phyloP scores from a whole-genome alignment of 1,139 yeast species.

The Sugiyamaella xylanicola region DNA sequence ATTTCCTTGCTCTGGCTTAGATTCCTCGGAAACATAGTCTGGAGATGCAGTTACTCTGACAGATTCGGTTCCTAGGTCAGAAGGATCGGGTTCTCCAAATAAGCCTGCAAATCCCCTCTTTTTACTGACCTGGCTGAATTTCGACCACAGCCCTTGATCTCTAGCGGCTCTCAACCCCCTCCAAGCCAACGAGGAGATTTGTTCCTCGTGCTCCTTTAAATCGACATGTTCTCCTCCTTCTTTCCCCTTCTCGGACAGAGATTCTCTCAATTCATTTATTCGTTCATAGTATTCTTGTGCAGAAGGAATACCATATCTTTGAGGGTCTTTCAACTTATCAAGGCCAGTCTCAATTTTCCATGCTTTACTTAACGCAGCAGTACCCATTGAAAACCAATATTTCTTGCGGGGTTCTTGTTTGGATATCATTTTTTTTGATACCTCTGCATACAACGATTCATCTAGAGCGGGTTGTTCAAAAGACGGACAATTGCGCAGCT shows the following conservation, averaged over 20 bases:
- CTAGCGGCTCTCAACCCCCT: constrained; percentile 42
- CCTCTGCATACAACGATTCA: constrained; percentile 19
- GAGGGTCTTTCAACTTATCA: constrained; percentile 27
- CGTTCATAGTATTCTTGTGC: constrained; percentile 31
- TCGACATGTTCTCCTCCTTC: constrained; percentile 19
- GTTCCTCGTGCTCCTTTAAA: constrained; percentile 15
- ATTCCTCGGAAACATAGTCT: neutral
- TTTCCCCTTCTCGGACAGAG: too few relatives aligned
- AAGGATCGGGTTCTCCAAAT: constrained; percentile 25
- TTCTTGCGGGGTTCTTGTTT: constrained; percentile 33
- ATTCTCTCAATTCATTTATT: constrained; percentile 19
- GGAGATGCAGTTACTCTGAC: neutral
- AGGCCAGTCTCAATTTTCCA: constrained; percentile 40
- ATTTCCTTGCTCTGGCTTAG: too few relatives aligned
- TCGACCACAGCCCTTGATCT: constrained; percentile 38
- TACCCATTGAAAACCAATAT: constrained; percentile 42
- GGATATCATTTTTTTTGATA: constrained; percentile 25
- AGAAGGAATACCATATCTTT: constrained; percentile 27
- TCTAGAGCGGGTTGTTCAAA: constrained; percentile 33
- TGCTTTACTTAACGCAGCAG: constrained; percentile 40
- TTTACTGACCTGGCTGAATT: constrained; percentile 34
- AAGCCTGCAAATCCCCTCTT: constrained; percentile 36
- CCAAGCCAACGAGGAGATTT: constrained; percentile 37
- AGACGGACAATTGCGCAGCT: constrained; percentile 40
- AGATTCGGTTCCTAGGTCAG: neutral